Base-by-base conservation (phyloP, 106 monocot genomes). In the Dendrobium nobile region DNA sequence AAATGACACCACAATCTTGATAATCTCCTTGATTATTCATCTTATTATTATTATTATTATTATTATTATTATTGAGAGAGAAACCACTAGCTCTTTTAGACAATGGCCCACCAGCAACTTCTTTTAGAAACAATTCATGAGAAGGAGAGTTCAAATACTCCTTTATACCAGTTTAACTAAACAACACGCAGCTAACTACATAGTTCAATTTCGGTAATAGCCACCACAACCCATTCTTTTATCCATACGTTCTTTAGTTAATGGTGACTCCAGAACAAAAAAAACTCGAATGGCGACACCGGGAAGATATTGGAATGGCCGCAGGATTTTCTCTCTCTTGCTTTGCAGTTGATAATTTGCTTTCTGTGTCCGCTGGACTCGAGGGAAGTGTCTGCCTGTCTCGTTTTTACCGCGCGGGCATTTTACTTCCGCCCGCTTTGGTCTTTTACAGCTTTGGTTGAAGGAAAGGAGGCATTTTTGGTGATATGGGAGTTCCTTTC, bases 401-500 rank as follows among this genome's bases (percentile, higher is more conserved):
- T 37, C n/a, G 9, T 5, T n/a, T 11, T 41, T 44, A 26, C 1
- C 65, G 7, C 0, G 68, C 68, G 68, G 8, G 22, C 19, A 10
- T 18, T 75, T 10, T 75, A 1, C 0, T 20, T 22, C n/a, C 47
- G 7, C 75, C n/a, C 44, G 20, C 42, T 73, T 73, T 73, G 1
- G 9, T 26, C 17, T 75, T 73, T 75, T 41, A 16, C 75, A 47
- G 75, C 47, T 75, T 75, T 75, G 40, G 45, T 9, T 22, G 4
- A 26, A 47, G 75, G 75, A 47, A 47, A 75, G 47, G 47, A 44
- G 40, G 20, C 75, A 47, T 75, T 75, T 43, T 47, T 44, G 47
- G 75, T 24, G 8, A 24, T 26, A 73, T 11, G 48, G 26, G 9
- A 48, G 22, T 44, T 47, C 2, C 47, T 18, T 74, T 45, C 48